Conservation (phyloP, 2,329 filamentous ascomycete species). For the Neonectria punicea region DNA sequence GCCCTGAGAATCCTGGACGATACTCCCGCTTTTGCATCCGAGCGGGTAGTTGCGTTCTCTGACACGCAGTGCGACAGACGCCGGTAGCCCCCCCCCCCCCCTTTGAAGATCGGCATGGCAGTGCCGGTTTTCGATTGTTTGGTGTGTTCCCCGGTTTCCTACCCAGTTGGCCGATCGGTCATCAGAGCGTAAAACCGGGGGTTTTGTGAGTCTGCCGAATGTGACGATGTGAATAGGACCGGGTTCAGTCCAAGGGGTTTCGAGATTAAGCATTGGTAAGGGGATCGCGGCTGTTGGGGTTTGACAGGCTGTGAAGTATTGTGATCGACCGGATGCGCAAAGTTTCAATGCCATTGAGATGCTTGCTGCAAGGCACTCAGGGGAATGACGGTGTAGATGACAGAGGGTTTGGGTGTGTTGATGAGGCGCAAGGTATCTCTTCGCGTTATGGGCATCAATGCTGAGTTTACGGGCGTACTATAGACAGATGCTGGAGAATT, state of each 20-base stretch:
- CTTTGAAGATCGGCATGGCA: not conserved
- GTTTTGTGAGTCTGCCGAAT: not conserved
- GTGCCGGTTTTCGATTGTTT: not conserved
- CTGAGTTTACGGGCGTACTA: too few relatives aligned
- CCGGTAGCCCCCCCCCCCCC: not conserved
- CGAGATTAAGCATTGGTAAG: not conserved
- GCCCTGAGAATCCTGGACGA: not conserved
- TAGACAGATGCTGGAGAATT: not conserved
- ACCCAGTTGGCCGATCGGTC: not conserved
- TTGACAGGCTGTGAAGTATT: not conserved
- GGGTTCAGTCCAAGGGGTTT: not conserved
- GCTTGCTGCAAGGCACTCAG: not conserved
- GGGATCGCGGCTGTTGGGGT: not conserved
- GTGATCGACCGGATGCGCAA: not conserved
- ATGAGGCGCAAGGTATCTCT: not conserved
- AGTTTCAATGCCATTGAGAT: not conserved
- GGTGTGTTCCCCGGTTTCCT: not conserved
- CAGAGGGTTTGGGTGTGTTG: not conserved
- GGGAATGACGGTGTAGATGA: not conserved
- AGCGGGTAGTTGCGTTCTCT: constrained; percentile 6
- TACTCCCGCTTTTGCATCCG: constrained; percentile 1
- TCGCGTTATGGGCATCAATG: too few relatives aligned
- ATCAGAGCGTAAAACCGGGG: not conserved
- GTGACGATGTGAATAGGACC: not conserved
- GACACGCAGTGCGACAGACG: constrained; percentile 9